Conservation (phyloP, 768 basidiomycete species). For the Trametes cubensis region DNA sequence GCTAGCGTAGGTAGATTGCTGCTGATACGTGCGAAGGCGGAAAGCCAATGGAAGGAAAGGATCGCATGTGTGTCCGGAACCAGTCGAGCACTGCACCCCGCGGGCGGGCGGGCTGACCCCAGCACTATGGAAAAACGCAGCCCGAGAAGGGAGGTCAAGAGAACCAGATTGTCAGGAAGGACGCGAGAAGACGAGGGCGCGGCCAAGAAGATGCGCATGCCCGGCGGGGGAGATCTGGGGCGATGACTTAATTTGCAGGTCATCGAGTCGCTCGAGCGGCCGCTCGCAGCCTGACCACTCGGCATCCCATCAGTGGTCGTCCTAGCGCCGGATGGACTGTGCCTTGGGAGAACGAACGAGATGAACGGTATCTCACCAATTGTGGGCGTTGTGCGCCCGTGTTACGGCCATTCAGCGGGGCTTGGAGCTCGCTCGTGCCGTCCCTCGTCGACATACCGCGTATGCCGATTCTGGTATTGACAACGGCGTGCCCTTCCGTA, state of each 20-base stretch:
- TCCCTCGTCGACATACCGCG: constrained; percentile 1
- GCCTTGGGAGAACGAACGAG: neutral
- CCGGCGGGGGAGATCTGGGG: constrained; percentile 8
- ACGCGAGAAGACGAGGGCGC: neutral
- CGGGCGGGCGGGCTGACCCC: no score
- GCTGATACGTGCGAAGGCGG: no score
- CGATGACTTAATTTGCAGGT: constrained; percentile 4
- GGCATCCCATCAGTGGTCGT: neutral
- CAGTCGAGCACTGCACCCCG: no score
- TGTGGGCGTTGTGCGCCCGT: constrained; percentile 1
- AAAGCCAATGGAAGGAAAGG: no score
- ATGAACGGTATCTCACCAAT: neutral
- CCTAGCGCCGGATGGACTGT: neutral
- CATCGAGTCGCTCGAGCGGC: neutral
- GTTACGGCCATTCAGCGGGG: constrained; percentile 18
- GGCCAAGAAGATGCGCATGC: neutral
- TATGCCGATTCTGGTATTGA: constrained; percentile 12
- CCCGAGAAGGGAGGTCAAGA: neutral
- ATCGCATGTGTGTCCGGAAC: no score
- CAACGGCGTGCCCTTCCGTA: neutral
- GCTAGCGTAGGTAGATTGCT: no score
- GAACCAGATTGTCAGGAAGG: constrained; percentile 1
- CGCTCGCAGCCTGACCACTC: neutral
- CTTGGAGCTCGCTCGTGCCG: constrained; percentile 1
- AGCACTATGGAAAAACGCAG: no score